Evolutionary conservation across 495 filamentous ascomycete species (phyloP).

Genomic region (Rostrohypoxylon terebratum): DNA sequence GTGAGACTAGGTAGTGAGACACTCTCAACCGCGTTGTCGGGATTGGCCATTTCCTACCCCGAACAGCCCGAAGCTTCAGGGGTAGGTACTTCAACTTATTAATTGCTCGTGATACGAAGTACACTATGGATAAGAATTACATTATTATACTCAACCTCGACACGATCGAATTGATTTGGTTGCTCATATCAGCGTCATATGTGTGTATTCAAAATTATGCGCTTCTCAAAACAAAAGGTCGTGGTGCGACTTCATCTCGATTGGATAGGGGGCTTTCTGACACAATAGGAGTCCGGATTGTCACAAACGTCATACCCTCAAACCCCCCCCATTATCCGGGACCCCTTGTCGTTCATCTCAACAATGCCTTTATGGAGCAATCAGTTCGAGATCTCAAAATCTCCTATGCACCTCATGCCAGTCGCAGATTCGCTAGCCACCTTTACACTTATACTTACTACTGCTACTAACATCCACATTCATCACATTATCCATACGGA

Average conservation of each 20-base stretch:
- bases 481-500: background rate
- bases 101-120: background rate
- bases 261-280: conserved; percentile 25
- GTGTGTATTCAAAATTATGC: no score
- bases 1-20: conserved; percentile 27
- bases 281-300: conserved; percentile 32
- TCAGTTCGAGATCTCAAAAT: conserved; percentile 19
- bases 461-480: background rate
- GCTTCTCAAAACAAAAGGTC: background rate
- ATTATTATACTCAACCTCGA: background rate
- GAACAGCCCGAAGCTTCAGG: no score
- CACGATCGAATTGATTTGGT: background rate
- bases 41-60: background rate
- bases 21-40: conserved; percentile 21
- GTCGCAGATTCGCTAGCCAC: background rate
- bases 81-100: no score
- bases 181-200: background rate
- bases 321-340: conserved; percentile 2
- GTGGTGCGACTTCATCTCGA: background rate
- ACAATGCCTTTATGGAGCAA: conserved; percentile 23
- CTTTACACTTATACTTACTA: no score
- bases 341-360: conserved; percentile 19
- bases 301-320: conserved; percentile 27
- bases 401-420: conserved; percentile 7
- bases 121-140: background rate